Conservation (phyloP, 495 filamentous ascomycete species). For the Penicillium ochrochloron region DNA sequence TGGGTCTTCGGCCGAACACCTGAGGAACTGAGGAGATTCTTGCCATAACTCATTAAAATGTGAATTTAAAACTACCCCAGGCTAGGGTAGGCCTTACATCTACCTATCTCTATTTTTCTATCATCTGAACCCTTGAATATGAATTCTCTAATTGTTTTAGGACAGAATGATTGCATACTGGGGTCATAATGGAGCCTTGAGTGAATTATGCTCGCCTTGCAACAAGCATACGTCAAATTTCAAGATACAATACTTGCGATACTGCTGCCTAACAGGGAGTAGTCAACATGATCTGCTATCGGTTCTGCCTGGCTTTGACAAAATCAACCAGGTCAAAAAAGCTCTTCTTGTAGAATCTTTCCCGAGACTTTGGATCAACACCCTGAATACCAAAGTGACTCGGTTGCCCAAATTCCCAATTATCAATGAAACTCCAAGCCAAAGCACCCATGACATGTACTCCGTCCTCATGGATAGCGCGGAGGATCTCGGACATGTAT, state of each 20-base stretch:
- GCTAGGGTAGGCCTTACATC: not conserved
- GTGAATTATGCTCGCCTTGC: too few species aligned
- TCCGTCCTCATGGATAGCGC: slow-evolving; percentile 49
- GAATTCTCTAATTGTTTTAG: not conserved
- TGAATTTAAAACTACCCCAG: not conserved
- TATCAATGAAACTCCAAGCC: slow-evolving; percentile 51
- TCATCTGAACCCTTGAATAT: not conserved
- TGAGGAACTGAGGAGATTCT: not conserved
- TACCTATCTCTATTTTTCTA: too few species aligned
- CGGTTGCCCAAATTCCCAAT: slow-evolving; percentile 51
- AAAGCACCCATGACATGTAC: slow-evolving; percentile 50
- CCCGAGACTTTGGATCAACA: slow-evolving; percentile 45
- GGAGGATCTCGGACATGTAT: slow-evolving; percentile 50
- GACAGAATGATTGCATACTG: not conserved
- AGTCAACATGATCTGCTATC: not conserved
- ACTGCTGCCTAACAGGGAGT: too few species aligned
- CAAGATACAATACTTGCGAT: too few species aligned
- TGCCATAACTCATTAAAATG: not conserved
- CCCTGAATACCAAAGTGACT: slow-evolving; percentile 49
- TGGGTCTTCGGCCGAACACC: not conserved
- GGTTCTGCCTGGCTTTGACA: slow-evolving; percentile 30
- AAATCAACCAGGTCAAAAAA: slow-evolving; percentile 56
- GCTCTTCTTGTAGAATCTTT: slow-evolving; percentile 51
- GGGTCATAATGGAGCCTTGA: not conserved
- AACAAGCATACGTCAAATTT: too few species aligned